Conservation (phyloP, 2,329 filamentous ascomycete genomes). For the Xylariaceae sp. region DNA sequence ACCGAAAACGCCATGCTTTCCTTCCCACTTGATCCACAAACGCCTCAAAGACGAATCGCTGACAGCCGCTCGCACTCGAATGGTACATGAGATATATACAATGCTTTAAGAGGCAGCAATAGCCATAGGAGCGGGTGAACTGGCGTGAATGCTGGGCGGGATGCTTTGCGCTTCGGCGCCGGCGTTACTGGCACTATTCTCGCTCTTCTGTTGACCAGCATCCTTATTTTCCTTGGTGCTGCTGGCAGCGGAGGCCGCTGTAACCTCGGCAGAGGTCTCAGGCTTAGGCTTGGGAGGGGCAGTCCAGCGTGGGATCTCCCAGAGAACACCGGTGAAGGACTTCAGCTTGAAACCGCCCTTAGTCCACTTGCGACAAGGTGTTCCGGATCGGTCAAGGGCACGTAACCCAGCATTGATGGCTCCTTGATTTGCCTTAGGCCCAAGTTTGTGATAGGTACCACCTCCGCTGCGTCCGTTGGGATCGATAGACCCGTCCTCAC, state of each 20-base stretch:
- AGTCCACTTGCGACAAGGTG: conserved; percentile 88
- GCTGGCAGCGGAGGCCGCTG: conserved; percentile 41
- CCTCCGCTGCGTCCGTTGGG: conserved; percentile 45
- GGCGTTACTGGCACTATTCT: conserved; percentile 32
- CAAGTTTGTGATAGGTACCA: conserved; percentile 68
- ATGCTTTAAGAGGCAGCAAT: conserved; percentile 39
- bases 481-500: conserved; percentile 60
- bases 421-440: conserved; percentile 92
- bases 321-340: conserved; percentile 57
- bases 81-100: neutral
- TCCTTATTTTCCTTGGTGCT: conserved; percentile 65
- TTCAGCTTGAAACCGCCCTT: conserved; percentile 79
- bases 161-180: conserved; percentile 51
- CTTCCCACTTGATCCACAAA: conserved; percentile 18
- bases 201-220: conserved; percentile 44
- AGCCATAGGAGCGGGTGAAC: conserved; percentile 47
- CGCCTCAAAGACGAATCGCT: conserved; percentile 17
- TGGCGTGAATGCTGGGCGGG: conserved; percentile 44
- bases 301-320: conserved; percentile 30
- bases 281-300: conserved; percentile 57
- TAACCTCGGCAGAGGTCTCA: conserved; percentile 42
- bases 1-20: conserved; percentile 31
- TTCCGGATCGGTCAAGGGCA: conserved; percentile 85
- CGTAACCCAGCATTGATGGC: conserved; percentile 96
- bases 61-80: conserved; percentile 5